Evolutionary conservation across 2,329 filamentous ascomycete species (phyloP).

Genomic region (Aspergillus piperis): DNA sequence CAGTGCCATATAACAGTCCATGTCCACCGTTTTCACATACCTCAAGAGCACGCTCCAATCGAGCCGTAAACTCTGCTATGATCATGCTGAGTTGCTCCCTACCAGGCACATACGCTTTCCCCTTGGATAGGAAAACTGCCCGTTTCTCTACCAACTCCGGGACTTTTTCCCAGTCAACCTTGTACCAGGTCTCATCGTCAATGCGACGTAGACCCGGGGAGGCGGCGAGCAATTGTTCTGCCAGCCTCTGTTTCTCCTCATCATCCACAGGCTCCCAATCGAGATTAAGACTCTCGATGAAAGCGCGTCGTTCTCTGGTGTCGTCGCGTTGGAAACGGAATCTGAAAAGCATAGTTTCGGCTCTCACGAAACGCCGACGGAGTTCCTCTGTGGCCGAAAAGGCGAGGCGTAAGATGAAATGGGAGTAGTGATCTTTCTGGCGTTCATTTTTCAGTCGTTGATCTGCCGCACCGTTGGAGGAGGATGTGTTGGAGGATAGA

Average conservation of each 20-base stretch:
- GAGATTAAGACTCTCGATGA: constrained; percentile 74
- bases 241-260: constrained; percentile 72
- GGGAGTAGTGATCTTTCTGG: constrained; percentile 94
- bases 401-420: constrained; percentile 92
- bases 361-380: constrained; percentile 77
- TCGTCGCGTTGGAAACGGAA: constrained; percentile 79
- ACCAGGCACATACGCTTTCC: constrained; percentile 88
- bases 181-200: constrained; percentile 90
- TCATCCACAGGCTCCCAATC: constrained; percentile 82
- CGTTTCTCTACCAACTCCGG: constrained; percentile 84
- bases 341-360: constrained; percentile 87
- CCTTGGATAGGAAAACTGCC: constrained; percentile 72
- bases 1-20: constrained; percentile 15
- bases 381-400: constrained; percentile 92
- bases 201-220: constrained; percentile 51
- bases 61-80: constrained; percentile 77
- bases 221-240: constrained; percentile 62
- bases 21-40: constrained; percentile 49
- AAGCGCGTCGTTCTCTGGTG: constrained; percentile 68
- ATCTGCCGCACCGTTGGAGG: constrained; percentile 52
- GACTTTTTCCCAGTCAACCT: constrained; percentile 92
- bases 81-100: constrained; percentile 88
- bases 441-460: constrained; percentile 66
- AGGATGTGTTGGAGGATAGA: constrained; percentile 72
- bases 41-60: constrained; percentile 80